Base-by-base conservation (phyloP, 768 basidiomycete genomes). In the Mycena vitilis region DNA sequence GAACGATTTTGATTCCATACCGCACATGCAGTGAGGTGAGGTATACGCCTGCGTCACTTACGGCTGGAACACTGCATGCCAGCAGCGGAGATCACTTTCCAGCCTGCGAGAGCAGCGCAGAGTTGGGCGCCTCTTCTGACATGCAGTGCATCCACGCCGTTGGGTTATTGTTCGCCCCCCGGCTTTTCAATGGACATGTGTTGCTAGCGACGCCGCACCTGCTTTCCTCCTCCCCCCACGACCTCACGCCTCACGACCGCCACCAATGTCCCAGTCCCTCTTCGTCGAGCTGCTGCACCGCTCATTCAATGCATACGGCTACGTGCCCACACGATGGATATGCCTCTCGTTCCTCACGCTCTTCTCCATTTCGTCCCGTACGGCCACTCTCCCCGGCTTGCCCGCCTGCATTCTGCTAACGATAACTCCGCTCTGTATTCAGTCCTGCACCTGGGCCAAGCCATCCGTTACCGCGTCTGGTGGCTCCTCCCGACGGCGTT, bases 401-500 rank as follows among this genome's bases (percentile, higher is more conserved):
- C 22, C 47, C 16, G 38, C 8, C 22, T 9, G 18, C 30, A 30
- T 30, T 30, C 30, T 30, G 5, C 5, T 30, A 2, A 30, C 30
- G 2, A 53, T 51, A 54, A 42, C 30, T 22, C 42, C 23, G 40
- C 12, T 37, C 4, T n/a, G 2, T 5, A 30, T 30, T 30, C 30
- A 69, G 68, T 57, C 1, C 48, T 65, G 11, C 68, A 69, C 40
- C 63, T 69, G 0, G 63, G 30, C 5, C 68, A 69, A 9, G 23
- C 59, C 47, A 69, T 61, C 37, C 63, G 53, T 25, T 65, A 69
- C 20, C 63, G 68, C 23, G 22, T 65, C 11, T 65, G 68, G 68
- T 69, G 63, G 63, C 63, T 69, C 48, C 59, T 69, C 7, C 68
- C 68, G 5, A 69, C 68, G 2, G 68, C 68, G n/a, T 48, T 69